A percentile compares a stretch with the other conserved stretches of the same genome.
These are phyloP conservation scores for Magnolia sinica DNA, from an alignment of 164 flowering plant species.

Conservation along the genomic window DNA sequence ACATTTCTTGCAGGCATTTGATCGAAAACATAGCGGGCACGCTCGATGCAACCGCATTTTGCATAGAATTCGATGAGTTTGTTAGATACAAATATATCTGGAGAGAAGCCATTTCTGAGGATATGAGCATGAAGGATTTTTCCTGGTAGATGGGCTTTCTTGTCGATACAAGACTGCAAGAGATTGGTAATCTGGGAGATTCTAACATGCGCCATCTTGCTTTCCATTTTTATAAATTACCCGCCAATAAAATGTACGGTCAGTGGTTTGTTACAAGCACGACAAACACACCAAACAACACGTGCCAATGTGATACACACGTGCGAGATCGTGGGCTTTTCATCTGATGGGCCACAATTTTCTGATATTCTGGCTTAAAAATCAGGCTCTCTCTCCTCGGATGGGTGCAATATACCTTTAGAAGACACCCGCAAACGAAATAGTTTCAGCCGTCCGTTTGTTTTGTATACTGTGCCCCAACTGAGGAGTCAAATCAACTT, in stretches of 20 bases:
- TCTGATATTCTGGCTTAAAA: no score
- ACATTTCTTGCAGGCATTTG: slow-evolving; percentile 50
- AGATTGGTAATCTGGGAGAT: slow-evolving; percentile 35
- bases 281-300: no score
- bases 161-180: slow-evolving; percentile 56
- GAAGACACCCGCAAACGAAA: no score
- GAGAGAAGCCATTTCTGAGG: slow-evolving; percentile 35
- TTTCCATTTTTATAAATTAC: slow-evolving; percentile 21
- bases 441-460: no score
- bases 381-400: no score
- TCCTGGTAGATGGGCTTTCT: slow-evolving; percentile 38
- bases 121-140: slow-evolving; percentile 57
- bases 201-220: slow-evolving; percentile 8
- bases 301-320: no score
- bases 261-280: not conserved
- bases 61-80: slow-evolving; percentile 65
- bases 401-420: no score
- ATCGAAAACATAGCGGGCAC: slow-evolving; percentile 47
- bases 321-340: no score
- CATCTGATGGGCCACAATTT: no score
- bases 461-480: no score
- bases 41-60: slow-evolving; percentile 26
- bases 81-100: slow-evolving; percentile 57
- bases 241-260: not conserved
- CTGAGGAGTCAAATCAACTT: no score